Percentiles rank a stretch among this genome's conserved stretches.
phyloP scores from a whole-genome alignment of 2,329 filamentous ascomycete genomes.

The Pyricularia pennisetigena region DNA sequence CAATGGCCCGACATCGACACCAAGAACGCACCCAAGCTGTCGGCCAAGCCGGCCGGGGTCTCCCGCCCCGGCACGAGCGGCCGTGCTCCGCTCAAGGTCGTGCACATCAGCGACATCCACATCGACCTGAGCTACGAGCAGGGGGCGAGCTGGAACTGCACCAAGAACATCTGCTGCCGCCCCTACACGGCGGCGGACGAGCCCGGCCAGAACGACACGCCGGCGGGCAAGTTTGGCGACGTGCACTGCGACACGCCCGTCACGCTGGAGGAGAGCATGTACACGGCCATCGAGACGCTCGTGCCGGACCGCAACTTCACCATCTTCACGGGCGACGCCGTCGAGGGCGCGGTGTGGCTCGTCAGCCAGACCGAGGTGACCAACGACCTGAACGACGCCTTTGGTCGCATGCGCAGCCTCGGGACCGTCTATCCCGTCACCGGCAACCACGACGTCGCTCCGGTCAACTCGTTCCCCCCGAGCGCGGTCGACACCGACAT shows the following conservation, averaged over 20 bases:
- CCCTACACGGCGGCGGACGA: conserved; percentile 34
- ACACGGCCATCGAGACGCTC: conserved; percentile 35
- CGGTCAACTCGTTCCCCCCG: conserved; percentile 34
- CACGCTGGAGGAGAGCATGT: conserved; percentile 43
- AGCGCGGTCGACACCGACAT: conserved; percentile 13
- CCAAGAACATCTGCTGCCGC: conserved; percentile 50
- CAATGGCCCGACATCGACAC: conserved; percentile 32
- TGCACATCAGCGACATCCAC: conserved; percentile 52
- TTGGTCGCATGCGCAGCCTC: conserved; percentile 30
- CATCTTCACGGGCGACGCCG: conserved; percentile 51
- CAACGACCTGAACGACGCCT: conserved; percentile 30
- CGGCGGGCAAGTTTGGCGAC: conserved; percentile 42
- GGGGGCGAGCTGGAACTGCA: conserved; percentile 44
- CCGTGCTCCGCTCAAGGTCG: conserved; percentile 37
- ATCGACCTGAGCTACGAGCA: conserved; percentile 44
- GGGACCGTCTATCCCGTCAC: conserved; percentile 39
- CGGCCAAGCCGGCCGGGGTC: conserved; percentile 22
- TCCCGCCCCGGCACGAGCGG: conserved; percentile 30
- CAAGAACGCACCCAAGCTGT: conserved; percentile 33
- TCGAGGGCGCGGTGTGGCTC: conserved; percentile 42
- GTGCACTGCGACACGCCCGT: conserved; percentile 42
- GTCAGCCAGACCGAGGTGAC: conserved; percentile 22
- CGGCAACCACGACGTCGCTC: conserved; percentile 47
- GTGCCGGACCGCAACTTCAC: conserved; percentile 38
- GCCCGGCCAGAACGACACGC: conserved; percentile 35